phyloP scores from a whole-genome alignment of 2,329 filamentous ascomycete genomes.

The Beauveria sp. region DNA sequence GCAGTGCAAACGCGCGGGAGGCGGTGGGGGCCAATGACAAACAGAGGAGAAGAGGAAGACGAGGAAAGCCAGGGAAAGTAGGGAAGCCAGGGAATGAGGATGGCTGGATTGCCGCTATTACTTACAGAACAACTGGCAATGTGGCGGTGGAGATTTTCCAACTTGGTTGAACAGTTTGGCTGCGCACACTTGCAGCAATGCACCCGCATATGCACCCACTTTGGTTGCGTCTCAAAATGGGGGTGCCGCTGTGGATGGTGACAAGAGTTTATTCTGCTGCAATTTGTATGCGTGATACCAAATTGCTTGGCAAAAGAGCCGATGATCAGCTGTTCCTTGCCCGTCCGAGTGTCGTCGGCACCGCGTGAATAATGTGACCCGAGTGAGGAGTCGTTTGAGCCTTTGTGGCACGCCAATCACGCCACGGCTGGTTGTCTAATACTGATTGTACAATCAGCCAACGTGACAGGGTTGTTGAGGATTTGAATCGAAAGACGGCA shows the following conservation, averaged over 20 bases:
- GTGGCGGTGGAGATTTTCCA: conserved; percentile 11
- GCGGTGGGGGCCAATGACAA: conserved; percentile 8
- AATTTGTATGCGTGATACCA: background rate
- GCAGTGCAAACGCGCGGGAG: conserved; percentile 4
- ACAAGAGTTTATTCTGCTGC: background rate
- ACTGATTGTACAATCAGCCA: background rate
- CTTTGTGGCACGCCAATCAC: background rate
- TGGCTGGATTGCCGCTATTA: conserved; percentile 7
- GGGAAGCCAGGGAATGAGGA: background rate
- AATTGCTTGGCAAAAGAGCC: background rate
- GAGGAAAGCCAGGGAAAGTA: background rate
- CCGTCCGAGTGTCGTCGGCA: background rate
- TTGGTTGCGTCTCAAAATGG: background rate
- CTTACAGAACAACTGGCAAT: conserved; percentile 6
- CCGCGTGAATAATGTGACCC: background rate
- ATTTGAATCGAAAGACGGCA: background rate
- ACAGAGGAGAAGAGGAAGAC: background rate
- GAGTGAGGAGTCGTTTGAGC: background rate
- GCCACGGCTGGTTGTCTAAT: background rate
- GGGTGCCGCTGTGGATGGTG: background rate
- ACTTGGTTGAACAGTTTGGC: conserved; percentile 4
- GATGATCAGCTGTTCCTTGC: background rate
- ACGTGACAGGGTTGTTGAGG: background rate
- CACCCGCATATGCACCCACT: conserved; percentile 11
- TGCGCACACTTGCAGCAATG: conserved; percentile 6